Evolutionary conservation across 1,139 yeast species (phyloP), one percentile per base, ranked within the genome.

Genomic region (Spathaspora sp.): DNA sequence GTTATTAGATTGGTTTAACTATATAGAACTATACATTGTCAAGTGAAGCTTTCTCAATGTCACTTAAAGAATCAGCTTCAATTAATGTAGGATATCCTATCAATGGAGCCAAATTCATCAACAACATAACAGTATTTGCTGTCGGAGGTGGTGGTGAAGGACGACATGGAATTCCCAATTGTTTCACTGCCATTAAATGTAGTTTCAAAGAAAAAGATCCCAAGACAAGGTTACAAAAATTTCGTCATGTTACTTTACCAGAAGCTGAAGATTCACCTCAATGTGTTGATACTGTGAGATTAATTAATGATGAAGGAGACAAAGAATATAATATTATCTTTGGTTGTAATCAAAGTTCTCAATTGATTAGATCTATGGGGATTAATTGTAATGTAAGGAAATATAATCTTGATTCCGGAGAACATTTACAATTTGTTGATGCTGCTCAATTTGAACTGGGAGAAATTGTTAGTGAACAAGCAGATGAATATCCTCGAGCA

Each of bases 131-230:
- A 3, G 64, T 90, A 31, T 65, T 90, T 44, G 87, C 86, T 25
- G 82, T 90, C 5, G 99, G 99, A 38, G 99, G 98, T 40, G 97
- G 97, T 34, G 98, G 97, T 36, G 96, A 89, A 64, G 96, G 96
- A 13, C 84, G 80, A 58, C 75, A 89, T 59, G 97, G 97, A 39
- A 82, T 90, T 47, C 88, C 93, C 41, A 91, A 91, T 65, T 89
- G 87, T 62, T 72, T 91, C 56, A 82, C 90, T n/a, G 89, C 86
- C 15, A 66, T 85, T 41, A 71, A 79, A 47, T 71, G 86, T 47
- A 78, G 79, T 56, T 82, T 82, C 61, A 68, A 84, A 50, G 70
- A 74, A 34, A 62, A 68, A 41, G 79, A 74, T 51, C 78, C 80
- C 52, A 59, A 54, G 24, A 76, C 82, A 49, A 74, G 79, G 38